Evolutionary conservation across 495 filamentous ascomycete species (phyloP), one percentile per base, ranked within the genome.

Genomic region (Neurospora sp.): DNA sequence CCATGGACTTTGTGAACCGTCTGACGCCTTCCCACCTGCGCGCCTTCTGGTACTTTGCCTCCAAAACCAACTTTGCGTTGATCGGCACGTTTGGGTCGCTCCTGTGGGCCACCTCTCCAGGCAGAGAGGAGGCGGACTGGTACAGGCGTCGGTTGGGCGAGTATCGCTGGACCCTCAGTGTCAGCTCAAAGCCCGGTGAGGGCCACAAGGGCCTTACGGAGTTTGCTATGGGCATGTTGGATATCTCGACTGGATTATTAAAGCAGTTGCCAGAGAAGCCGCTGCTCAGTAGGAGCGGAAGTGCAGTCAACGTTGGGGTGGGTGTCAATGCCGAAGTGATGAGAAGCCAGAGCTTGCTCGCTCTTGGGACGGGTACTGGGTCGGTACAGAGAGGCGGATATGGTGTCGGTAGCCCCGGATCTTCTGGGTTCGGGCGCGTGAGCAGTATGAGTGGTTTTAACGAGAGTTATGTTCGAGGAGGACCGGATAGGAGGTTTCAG

Each of bases 111-210:
- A 96, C 94, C 0, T 90, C 91, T 0, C 94, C 94, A 0, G 92
- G 91, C 12, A 86, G 88, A 22, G 95, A 98, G 80, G 96, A 99
- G 82, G 93, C 93, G 5, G 94, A 96, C n/a, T 99, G 97, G 87
- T 99, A 99, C 82, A 89, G 91, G 27, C 86, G 91, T 3, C 85
- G 96, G 4, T 84, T 98, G 12, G 89, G 89, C 73, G 96, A 99
- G 84, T 98, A 97, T 79, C 85, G 93, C 66, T 99, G 96, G 96
- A 98, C 95, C 2, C 84, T 99, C 73, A 90, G 89, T 42, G 94
- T 98, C 40, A 92, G 89, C 80, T 89, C 88, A 73, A 93, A 94
- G 77, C 90, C 91, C 46, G 94, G 94, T 37, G 88, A 90, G 72
- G 81, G 79, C 37, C 53, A 66, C 31, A 83, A 81, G 46, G 81